These are phyloP conservation scores for Aspergillus biplanus DNA, from an alignment of 495 filamentous ascomycete genomes.

Conservation along the genomic window DNA sequence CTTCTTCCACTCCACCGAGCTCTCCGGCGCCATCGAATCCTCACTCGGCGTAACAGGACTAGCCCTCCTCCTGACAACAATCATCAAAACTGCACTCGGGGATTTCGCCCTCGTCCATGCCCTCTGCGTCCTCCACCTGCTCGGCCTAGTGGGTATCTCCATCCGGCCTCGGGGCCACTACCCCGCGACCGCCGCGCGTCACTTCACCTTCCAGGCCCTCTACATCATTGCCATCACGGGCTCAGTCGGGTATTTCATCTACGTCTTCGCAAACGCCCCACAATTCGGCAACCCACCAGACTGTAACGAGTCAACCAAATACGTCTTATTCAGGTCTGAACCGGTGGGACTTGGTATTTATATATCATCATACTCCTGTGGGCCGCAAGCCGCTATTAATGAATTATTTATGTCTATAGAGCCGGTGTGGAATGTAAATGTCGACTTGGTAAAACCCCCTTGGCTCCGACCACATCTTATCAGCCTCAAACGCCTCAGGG, in stretches of 20 bases:
- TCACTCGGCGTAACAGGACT: not conserved
- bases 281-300: not conserved
- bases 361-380: too few species aligned
- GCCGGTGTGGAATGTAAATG: too few species aligned
- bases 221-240: not conserved
- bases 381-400: too few species aligned
- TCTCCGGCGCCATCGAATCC: not conserved
- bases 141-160: not conserved
- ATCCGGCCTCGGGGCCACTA: not conserved
- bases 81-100: not conserved
- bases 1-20: not conserved
- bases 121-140: not conserved
- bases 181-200: not conserved
- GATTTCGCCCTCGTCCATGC: not conserved
- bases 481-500: too few species aligned
- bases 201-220: not conserved
- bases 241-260: not conserved
- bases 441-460: too few species aligned
- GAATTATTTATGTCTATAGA: too few species aligned
- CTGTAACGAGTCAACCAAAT: not conserved
- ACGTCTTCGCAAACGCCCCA: not conserved
- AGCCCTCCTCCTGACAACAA: not conserved
- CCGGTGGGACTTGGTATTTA: not conserved
- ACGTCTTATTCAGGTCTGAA: not conserved
- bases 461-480: too few species aligned